Percentiles rank a stretch among this genome's conserved stretches.
These are phyloP conservation scores for Platanthera guangdongensis DNA, from an alignment of 106 monocot genomes.

Conservation along the genomic window DNA sequence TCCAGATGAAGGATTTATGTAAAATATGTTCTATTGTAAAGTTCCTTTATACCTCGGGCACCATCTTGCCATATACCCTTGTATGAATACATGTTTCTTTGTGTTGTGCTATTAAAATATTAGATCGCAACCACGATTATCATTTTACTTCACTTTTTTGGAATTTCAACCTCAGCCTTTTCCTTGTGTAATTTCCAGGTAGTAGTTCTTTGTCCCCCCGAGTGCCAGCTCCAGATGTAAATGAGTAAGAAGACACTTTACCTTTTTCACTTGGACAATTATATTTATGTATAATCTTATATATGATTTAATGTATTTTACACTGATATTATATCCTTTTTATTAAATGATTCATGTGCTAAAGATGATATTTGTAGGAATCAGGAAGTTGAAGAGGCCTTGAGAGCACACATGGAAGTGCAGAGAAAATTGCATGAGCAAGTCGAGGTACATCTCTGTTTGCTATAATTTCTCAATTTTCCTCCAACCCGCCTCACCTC, in stretches of 20 bases:
- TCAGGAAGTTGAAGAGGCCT: conserved; percentile 91
- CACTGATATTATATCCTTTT: not conserved
- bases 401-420: conserved; percentile 94
- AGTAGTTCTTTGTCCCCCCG: conserved; percentile 55
- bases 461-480: not conserved
- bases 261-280: not conserved
- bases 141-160: not conserved
- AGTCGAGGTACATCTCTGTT: conserved; percentile 63
- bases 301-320: not conserved
- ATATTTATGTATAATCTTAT: not conserved
- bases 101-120: not conserved
- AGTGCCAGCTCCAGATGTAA: conserved; percentile 60
- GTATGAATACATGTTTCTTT: not conserved
- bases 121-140: not conserved
- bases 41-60: too few relatives aligned
- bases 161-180: conserved; percentile 53
- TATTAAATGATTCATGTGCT: not conserved
- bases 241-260: conserved; percentile 59
- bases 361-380: conserved; percentile 31
- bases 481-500: not conserved
- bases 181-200: conserved; percentile 52
- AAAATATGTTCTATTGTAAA: too few relatives aligned
- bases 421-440: conserved; percentile 92
- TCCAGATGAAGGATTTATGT: too few relatives aligned
- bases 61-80: too few relatives aligned